phyloP scores from a whole-genome alignment of 345 rosid species.

The Reutealis trisperma region DNA sequence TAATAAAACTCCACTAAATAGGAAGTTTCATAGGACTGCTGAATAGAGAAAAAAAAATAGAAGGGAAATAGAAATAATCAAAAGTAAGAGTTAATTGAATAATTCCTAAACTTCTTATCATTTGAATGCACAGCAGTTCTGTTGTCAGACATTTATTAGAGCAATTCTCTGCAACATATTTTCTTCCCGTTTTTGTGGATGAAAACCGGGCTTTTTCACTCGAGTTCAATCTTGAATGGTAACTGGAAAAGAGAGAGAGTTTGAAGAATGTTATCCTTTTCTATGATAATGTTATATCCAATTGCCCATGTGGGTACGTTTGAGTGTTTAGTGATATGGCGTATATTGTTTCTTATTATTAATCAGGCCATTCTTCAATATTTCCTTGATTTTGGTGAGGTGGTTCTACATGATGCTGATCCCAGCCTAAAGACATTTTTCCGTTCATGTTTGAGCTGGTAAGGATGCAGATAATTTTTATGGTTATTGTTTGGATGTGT shows the following conservation, averaged over 20 bases:
- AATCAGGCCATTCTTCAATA: slow-evolving; percentile 79
- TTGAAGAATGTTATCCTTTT: background rate
- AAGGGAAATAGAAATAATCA: too few species aligned
- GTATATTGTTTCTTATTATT: background rate
- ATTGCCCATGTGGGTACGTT: too few species aligned
- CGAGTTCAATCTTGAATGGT: background rate
- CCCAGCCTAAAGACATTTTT: slow-evolving; percentile 71
- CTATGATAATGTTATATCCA: background rate
- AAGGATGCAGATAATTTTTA: slow-evolving; percentile 15
- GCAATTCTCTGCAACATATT: background rate
- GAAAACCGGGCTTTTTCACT: background rate
- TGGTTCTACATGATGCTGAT: slow-evolving; percentile 92
- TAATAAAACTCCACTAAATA: too few species aligned
- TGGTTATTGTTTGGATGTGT: background rate
- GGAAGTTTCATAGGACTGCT: background rate
- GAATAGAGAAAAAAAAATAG: background rate
- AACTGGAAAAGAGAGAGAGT: background rate
- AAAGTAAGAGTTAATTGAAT: too few species aligned
- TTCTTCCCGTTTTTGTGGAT: background rate
- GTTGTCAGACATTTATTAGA: background rate
- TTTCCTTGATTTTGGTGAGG: slow-evolving; percentile 85
- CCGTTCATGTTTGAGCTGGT: slow-evolving; percentile 94
- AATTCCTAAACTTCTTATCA: background rate
- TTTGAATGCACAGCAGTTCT: background rate
- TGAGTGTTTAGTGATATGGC: background rate